These are phyloP conservation scores for Apiospora aurea DNA, from an alignment of 2,329 filamentous ascomycete genomes.

Conservation along the genomic window DNA sequence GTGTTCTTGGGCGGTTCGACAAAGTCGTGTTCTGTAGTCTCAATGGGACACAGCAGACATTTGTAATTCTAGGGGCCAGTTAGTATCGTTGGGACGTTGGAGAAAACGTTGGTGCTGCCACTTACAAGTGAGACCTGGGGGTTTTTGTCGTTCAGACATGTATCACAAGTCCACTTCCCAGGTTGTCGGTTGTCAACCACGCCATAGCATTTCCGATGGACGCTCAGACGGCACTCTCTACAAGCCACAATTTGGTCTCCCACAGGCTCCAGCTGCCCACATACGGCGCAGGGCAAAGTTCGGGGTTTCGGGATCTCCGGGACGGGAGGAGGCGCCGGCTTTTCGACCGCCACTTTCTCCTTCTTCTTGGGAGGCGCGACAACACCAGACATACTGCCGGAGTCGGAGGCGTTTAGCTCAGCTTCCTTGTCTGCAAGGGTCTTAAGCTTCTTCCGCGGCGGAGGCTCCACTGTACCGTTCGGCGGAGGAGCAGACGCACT, in stretches of 20 bases:
- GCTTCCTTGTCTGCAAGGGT: constrained; percentile 58
- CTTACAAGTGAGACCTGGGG: constrained; percentile 89
- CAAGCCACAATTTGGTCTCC: constrained; percentile 80
- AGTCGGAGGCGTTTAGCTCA: constrained; percentile 55
- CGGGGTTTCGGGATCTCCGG: constrained; percentile 83
- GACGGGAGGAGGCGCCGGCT: constrained; percentile 68
- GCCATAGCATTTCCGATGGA: constrained; percentile 94
- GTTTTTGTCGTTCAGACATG: constrained; percentile 92
- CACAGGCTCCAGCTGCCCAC: constrained; percentile 73
- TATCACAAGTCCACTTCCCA: constrained; percentile 93
- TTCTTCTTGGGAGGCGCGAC: constrained; percentile 59
- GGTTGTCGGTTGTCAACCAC: constrained; percentile 72
- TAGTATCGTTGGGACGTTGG: constrained; percentile 29
- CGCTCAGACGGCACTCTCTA: constrained; percentile 86
- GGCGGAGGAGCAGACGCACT: constrained; percentile 40
- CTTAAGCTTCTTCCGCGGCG: constrained; percentile 70
- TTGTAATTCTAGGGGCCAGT: constrained; percentile 73
- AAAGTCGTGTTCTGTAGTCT: constrained; percentile 81
- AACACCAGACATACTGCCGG: constrained; percentile 50
- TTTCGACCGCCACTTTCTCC: constrained; percentile 50
- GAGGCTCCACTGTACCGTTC: constrained; percentile 55
- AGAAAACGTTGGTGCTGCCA: constrained; percentile 31
- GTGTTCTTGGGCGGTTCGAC: constrained; percentile 81
- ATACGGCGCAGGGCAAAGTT: constrained; percentile 84
- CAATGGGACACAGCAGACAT: constrained; percentile 89